Conservation (phyloP, 2,329 filamentous ascomycete genomes). For the Hymenoscyphus albidus region DNA sequence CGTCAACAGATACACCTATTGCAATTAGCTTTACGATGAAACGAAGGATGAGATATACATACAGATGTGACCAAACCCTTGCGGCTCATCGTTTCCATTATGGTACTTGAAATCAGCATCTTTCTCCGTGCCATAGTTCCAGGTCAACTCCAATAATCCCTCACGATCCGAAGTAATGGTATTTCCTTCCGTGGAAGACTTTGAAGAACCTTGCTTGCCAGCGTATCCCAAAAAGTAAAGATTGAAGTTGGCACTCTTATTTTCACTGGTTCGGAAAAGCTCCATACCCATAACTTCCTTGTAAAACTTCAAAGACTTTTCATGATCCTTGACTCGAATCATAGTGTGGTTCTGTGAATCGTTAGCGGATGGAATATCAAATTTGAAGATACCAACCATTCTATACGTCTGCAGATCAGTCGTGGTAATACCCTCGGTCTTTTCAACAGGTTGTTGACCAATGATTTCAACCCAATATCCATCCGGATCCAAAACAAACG, state of each 20-base stretch:
- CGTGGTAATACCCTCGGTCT: slow-evolving; percentile 66
- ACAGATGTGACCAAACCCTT: slow-evolving; percentile 95
- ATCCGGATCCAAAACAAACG: slow-evolving; percentile 86
- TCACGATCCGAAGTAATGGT: slow-evolving; percentile 66
- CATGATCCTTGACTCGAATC: slow-evolving; percentile 83
- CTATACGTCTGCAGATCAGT: slow-evolving; percentile 76
- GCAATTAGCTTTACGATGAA: slow-evolving; percentile 11
- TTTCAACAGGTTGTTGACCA: slow-evolving; percentile 65
- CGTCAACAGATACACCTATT: slow-evolving; percentile 73
- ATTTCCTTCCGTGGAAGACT: slow-evolving; percentile 50
- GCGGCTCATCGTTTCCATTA: slow-evolving; percentile 84
- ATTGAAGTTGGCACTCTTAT: slow-evolving; percentile 70
- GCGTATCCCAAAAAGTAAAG: slow-evolving; percentile 90
- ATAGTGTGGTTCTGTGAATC: slow-evolving; percentile 74
- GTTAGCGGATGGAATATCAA: slow-evolving; percentile 4
- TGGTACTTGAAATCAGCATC: slow-evolving; percentile 83
- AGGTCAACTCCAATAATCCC: slow-evolving; percentile 86
- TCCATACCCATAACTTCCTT: slow-evolving; percentile 87
- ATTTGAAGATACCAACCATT: slow-evolving; percentile 44
- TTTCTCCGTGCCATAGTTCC: slow-evolving; percentile 81
- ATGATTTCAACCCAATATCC: slow-evolving; percentile 83
- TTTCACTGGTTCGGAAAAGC: slow-evolving; percentile 69
- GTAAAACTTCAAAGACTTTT: slow-evolving; percentile 74
- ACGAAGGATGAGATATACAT: slow-evolving; percentile 35
- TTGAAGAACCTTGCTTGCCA: slow-evolving; percentile 49